These are phyloP conservation scores for Haematococcus sp. DNA, from an alignment of 139 green algal species.

Conservation along the genomic window DNA sequence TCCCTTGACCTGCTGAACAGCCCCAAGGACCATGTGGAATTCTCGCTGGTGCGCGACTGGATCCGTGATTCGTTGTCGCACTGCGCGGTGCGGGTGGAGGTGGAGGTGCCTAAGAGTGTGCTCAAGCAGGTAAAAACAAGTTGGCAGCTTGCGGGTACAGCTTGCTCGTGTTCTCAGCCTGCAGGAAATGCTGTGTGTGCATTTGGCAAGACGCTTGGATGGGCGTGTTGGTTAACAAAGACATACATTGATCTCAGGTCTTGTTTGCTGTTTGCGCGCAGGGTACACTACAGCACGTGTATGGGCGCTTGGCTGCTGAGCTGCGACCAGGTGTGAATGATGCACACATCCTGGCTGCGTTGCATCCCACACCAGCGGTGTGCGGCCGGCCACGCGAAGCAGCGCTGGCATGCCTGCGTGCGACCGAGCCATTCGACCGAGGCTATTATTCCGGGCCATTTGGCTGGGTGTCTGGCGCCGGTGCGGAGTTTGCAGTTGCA, in stretches of 20 bases:
- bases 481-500: slow-evolving; percentile 94
- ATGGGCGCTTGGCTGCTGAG: slow-evolving; percentile 74
- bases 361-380: slow-evolving; percentile 92
- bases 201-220: background rate
- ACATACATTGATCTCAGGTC: no score
- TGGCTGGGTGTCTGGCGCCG: slow-evolving; percentile 82
- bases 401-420: slow-evolving; percentile 32
- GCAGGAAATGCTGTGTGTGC: background rate
- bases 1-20: slow-evolving; percentile 80
- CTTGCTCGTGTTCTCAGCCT: background rate
- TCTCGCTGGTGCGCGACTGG: slow-evolving; percentile 84
- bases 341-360: slow-evolving; percentile 69
- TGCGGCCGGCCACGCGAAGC: slow-evolving; percentile 70
- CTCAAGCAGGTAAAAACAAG: slow-evolving; percentile 85
- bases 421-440: slow-evolving; percentile 88
- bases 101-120: slow-evolving; percentile 87
- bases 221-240: no score
- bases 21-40: slow-evolving; percentile 95
- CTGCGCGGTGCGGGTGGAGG: slow-evolving; percentile 49
- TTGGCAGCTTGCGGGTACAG: no score
- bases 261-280: background rate
- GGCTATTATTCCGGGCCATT: slow-evolving; percentile 96
- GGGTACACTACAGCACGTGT: slow-evolving; percentile 92
- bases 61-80: slow-evolving; percentile 54
- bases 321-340: slow-evolving; percentile 66